A percentile compares a stretch with the other conserved stretches of the same genome.
Conservation (phyloP, 2,329 filamentous ascomycete genomes). For the Trichoderma sp. region DNA sequence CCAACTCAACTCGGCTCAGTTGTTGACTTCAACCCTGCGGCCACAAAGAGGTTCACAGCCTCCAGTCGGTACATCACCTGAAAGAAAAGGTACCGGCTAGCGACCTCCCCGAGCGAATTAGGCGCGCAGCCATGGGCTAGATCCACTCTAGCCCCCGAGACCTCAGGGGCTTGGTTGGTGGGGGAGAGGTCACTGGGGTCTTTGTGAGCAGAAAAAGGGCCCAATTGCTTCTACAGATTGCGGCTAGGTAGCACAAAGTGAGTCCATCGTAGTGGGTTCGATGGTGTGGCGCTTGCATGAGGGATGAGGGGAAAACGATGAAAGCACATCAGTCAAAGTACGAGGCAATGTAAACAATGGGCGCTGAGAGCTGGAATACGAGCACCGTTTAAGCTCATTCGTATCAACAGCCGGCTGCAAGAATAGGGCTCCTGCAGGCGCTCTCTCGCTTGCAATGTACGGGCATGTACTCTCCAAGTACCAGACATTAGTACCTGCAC, state of each 20-base stretch:
- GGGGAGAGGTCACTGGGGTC: neutral
- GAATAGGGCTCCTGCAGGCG: neutral
- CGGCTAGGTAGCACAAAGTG: neutral
- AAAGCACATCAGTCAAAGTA: neutral
- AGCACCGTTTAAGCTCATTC: neutral
- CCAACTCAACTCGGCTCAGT: neutral
- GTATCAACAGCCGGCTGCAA: neutral
- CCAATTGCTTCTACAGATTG: neutral
- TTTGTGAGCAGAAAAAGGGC: neutral
- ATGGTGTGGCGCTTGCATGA: neutral
- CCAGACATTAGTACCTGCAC: neutral
- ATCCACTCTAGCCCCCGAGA: constrained; percentile 1
- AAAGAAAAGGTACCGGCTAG: neutral
- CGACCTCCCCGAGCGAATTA: neutral
- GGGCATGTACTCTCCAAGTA: neutral
- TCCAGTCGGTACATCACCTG: neutral
- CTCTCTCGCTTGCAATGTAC: neutral
- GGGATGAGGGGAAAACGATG: neutral
- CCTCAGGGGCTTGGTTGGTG: neutral
- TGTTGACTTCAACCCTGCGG: neutral
- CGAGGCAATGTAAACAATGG: neutral
- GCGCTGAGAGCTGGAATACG: neutral
- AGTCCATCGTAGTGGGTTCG: neutral
- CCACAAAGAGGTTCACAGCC: neutral
- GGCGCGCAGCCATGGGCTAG: neutral